A percentile compares a stretch with the other conserved stretches of the same genome.
These are phyloP conservation scores for Dryadomyces quercivorus DNA, from an alignment of 2,329 filamentous ascomycete species.

Conservation along the genomic window DNA sequence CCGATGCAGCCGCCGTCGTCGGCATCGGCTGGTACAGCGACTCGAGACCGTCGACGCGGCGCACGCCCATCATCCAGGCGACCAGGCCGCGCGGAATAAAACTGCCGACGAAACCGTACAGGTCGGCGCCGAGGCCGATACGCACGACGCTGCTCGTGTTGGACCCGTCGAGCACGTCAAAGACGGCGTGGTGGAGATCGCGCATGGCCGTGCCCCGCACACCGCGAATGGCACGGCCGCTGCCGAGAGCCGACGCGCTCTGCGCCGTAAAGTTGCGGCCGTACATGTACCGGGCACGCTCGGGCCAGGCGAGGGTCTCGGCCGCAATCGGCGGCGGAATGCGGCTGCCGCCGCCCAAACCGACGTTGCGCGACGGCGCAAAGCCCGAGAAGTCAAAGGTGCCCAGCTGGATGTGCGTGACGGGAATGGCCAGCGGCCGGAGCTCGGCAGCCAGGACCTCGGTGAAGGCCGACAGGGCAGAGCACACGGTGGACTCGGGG, in stretches of 20 bases:
- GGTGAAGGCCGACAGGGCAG: constrained; percentile 77
- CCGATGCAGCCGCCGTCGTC: not conserved
- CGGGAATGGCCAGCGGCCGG: constrained; percentile 59
- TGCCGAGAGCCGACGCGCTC: constrained; percentile 40
- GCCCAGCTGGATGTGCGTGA: constrained; percentile 81
- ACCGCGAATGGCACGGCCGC: constrained; percentile 40
- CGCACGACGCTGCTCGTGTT: constrained; percentile 53
- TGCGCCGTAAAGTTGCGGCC: constrained; percentile 48
- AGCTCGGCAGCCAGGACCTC: constrained; percentile 72
- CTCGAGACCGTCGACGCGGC: constrained; percentile 45
- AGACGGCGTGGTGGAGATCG: constrained; percentile 74
- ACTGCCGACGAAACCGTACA: constrained; percentile 76
- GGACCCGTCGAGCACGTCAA: constrained; percentile 69
- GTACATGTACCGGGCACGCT: constrained; percentile 47
- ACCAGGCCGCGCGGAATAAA: constrained; percentile 69
- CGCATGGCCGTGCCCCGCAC: constrained; percentile 60
- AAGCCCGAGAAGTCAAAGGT: constrained; percentile 74
- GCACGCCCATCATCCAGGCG: constrained; percentile 86
- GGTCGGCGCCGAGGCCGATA: constrained; percentile 70
- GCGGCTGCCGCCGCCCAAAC: constrained; percentile 15
- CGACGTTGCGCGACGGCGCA: constrained; percentile 27
- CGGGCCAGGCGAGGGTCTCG: constrained; percentile 53
- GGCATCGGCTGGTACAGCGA: constrained; percentile 35
- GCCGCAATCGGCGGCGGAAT: constrained; percentile 35
- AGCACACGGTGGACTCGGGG: constrained; percentile 74